A percentile compares a stretch with the other conserved stretches of the same genome.
These are phyloP conservation scores for Cyclotella atomus DNA, from an alignment of 108 stramenopile genomes.

Conservation along the genomic window DNA sequence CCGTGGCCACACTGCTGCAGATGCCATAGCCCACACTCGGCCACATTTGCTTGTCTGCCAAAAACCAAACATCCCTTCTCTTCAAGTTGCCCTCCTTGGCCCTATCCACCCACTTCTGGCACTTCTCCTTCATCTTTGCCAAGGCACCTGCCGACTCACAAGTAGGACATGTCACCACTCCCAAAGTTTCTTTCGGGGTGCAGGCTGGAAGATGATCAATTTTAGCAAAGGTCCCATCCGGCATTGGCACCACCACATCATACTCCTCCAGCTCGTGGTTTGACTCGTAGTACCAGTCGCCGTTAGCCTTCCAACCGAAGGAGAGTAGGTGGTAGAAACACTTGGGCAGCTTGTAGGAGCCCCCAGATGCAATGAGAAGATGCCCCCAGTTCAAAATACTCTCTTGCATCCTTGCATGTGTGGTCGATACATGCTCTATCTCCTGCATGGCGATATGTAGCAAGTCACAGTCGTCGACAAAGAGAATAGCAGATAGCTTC, in stretches of 20 bases:
- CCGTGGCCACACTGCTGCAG: neutral
- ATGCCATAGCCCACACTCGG: slow-evolving; percentile 15
- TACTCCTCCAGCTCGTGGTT: neutral
- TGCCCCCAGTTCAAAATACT: neutral
- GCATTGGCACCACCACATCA: neutral
- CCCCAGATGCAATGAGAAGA: slow-evolving; percentile 8
- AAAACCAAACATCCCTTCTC: neutral
- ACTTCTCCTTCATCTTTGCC: neutral
- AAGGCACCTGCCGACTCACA: neutral
- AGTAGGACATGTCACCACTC: neutral
- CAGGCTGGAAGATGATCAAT: neutral
- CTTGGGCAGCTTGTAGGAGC: slow-evolving; percentile 4
- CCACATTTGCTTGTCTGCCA: slow-evolving; percentile 9
- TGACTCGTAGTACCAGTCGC: neutral
- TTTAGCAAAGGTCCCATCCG: neutral
- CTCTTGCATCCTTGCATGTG: neutral
- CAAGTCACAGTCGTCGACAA: slow-evolving; percentile 12
- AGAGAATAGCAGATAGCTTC: neutral
- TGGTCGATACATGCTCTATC: neutral
- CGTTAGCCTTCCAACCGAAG: neutral
- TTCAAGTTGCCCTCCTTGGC: no score
- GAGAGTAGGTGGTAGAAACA: slow-evolving; percentile 7
- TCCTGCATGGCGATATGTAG: neutral
- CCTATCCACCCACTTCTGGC: neutral
- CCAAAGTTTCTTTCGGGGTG: neutral